Percentiles rank a stretch among this genome's conserved stretches.
Evolutionary conservation across 164 flowering plant species (phyloP).

Genomic region (Saururus chinensis): DNA sequence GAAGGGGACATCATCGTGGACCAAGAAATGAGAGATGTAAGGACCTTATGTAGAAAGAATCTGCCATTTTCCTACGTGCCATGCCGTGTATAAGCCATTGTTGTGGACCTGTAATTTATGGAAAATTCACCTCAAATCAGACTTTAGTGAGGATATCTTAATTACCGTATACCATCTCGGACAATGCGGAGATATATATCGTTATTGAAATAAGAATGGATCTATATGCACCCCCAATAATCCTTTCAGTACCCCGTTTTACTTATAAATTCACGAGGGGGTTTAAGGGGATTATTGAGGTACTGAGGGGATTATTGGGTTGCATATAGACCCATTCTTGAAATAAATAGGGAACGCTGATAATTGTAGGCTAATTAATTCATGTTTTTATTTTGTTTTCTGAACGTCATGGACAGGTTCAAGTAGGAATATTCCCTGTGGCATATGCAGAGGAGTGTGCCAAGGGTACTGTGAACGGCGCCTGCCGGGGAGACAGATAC

Average conservation of each 20-base stretch:
- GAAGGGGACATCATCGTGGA: constrained; percentile 5
- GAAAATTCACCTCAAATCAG: no score
- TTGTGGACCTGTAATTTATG: no score
- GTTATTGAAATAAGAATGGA: no score
- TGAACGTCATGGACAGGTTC: not conserved
- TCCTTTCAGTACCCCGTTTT: no score
- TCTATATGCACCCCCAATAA: no score
- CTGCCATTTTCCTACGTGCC: not conserved
- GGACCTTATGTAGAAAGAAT: not conserved
- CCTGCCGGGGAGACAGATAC: constrained; percentile 23
- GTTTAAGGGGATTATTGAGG: no score
- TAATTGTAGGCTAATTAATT: not conserved
- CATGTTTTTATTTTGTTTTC: not conserved
- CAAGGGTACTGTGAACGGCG: constrained; percentile 6
- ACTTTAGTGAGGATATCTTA: no score
- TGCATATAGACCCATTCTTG: not conserved
- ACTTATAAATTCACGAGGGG: no score
- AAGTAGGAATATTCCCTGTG: constrained; percentile 5
- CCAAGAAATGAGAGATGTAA: constrained; percentile 9
- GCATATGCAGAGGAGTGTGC: constrained; percentile 10
- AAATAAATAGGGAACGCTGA: not conserved
- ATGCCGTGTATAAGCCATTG: no score
- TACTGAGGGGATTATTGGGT: no score
- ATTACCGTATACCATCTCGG: no score
- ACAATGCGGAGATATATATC: not conserved